Percentiles rank a stretch among this genome's conserved stretches.
These are phyloP conservation scores for Phascolomyces articulosus DNA, from an alignment of 371 early-diverging fungal genomes.

Conservation along the genomic window DNA sequence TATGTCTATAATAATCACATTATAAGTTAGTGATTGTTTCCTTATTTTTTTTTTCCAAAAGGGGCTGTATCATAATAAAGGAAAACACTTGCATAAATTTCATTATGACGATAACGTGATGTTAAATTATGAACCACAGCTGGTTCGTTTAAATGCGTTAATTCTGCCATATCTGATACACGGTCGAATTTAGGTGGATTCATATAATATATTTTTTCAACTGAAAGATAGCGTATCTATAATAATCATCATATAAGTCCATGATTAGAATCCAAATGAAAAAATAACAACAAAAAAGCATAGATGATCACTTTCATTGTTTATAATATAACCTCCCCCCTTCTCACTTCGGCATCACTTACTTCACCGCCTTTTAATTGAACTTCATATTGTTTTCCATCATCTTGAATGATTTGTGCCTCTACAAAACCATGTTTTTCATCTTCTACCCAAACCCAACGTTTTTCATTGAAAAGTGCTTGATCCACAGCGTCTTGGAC, in stretches of 20 bases:
- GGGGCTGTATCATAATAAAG: not conserved
- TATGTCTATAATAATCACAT: constrained; percentile 85
- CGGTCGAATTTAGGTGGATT: constrained; percentile 99
- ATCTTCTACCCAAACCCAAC: constrained; percentile 97
- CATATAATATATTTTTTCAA: constrained; percentile 91
- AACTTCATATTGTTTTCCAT: constrained; percentile 57
- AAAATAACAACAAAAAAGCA: no score
- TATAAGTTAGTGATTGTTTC: no score
- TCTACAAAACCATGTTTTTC: constrained; percentile 87
- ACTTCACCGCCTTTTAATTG: constrained; percentile 77
- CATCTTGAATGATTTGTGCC: constrained; percentile 71
- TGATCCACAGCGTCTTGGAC: constrained; percentile 74
- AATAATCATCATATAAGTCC: no score
- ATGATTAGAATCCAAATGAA: no score
- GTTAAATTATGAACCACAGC: constrained; percentile 97
- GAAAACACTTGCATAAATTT: constrained; percentile 85
- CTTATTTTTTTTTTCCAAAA: no score
- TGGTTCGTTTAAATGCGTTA: constrained; percentile 98
- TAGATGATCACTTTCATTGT: constrained; percentile 3
- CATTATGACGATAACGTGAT: constrained; percentile 86
- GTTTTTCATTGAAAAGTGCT: constrained; percentile 84
- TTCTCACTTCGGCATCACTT: no score
- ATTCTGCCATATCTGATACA: constrained; percentile 98
- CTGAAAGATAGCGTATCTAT: constrained; percentile 66
- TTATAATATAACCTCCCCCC: no score